These are phyloP conservation scores for Mortierella sp. DNA, from an alignment of 371 early-diverging fungal genomes.

Conservation along the genomic window DNA sequence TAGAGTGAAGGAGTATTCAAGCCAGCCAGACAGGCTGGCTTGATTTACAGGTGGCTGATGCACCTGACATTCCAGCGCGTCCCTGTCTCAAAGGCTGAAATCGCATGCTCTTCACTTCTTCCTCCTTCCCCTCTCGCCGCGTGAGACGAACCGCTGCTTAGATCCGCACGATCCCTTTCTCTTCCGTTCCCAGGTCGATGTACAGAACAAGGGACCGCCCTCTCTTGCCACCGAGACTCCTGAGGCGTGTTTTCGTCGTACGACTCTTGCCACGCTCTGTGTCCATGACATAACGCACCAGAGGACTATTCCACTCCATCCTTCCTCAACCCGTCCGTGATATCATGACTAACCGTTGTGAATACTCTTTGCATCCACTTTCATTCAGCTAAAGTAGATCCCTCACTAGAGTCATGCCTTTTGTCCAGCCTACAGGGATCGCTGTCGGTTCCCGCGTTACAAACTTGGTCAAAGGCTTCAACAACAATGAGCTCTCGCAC, in stretches of 20 bases:
- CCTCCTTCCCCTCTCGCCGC: no score
- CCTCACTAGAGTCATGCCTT: no score
- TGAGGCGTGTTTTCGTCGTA: no score
- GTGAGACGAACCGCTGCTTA: no score
- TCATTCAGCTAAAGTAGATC: no score
- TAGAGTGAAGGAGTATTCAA: not conserved
- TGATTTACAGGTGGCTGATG: not conserved
- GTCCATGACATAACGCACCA: conserved; percentile 32
- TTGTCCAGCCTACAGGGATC: conserved; percentile 35
- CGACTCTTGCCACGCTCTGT: not conserved
- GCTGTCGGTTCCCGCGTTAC: no score
- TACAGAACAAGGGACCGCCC: no score
- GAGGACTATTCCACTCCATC: not conserved
- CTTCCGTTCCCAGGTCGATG: no score
- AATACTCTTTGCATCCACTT: conserved; percentile 4
- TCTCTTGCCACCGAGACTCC: no score
- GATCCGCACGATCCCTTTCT: no score
- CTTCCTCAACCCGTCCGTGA: not conserved
- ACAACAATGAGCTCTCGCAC: conserved; percentile 5
- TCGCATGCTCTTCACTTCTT: no score
- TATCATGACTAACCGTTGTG: not conserved
- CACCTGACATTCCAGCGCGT: conserved; percentile 16
- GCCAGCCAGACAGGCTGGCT: not conserved
- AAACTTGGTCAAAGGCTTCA: no score
- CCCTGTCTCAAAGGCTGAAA: conserved; percentile 2